Conservation (phyloP, 257 asterid genomes). For the Nicotiana benthamiana region DNA sequence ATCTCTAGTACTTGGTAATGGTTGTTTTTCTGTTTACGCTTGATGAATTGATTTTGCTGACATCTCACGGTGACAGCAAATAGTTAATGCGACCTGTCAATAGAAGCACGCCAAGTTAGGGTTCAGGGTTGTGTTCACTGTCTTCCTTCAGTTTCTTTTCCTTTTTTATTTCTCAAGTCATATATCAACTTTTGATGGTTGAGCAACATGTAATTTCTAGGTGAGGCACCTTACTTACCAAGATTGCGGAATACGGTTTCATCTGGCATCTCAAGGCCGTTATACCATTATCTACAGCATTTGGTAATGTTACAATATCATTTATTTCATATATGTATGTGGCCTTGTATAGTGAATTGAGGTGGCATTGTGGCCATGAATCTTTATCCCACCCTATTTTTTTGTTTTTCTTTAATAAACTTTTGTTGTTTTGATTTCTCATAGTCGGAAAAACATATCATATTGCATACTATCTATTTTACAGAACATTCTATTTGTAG, state of each 20-base stretch:
- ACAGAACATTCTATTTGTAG: no score
- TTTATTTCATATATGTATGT: not conserved
- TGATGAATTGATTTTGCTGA: not conserved
- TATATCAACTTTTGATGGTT: conserved; percentile 6
- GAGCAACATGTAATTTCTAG: conserved; percentile 29
- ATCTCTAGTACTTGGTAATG: conserved; percentile 46
- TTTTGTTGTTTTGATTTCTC: no score
- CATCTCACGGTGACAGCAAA: not conserved
- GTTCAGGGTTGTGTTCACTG: not conserved
- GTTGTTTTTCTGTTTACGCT: not conserved
- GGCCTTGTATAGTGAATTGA: not conserved
- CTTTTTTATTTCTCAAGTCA: conserved; percentile 2
- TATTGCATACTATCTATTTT: no score
- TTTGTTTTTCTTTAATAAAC: no score
- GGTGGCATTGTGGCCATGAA: not conserved
- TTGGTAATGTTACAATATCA: conserved; percentile 32
- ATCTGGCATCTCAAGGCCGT: conserved; percentile 44
- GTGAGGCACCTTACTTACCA: conserved; percentile 33
- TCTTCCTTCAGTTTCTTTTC: not conserved
- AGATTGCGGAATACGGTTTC: conserved; percentile 26
- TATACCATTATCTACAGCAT: conserved; percentile 43
- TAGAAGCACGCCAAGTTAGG: not conserved
- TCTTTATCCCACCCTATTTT: no score
- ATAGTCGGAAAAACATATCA: no score
- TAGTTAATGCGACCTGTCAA: not conserved